Evolutionary conservation across 441 rosid species (phyloP).

Genomic region (Hura crepitans): DNA sequence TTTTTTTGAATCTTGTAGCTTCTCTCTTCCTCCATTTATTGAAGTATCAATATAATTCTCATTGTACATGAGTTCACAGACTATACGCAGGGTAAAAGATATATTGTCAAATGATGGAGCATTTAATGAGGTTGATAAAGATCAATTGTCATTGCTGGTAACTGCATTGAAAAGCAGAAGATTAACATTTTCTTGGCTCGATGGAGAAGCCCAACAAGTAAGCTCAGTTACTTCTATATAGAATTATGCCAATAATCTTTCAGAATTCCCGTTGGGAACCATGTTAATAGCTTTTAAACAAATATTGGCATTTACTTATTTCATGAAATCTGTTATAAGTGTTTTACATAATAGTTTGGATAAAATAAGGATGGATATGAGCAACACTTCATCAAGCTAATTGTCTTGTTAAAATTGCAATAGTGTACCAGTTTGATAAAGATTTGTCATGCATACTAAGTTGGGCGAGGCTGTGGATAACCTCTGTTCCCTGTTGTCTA

Average conservation of each 20-base stretch:
- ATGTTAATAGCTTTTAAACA: background rate
- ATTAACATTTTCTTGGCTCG: conserved; percentile 87
- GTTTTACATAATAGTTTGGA: background rate
- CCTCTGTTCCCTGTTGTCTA: background rate
- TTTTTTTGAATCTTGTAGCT: background rate
- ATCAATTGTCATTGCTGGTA: conserved; percentile 43
- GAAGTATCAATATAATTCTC: no score
- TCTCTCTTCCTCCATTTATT: background rate
- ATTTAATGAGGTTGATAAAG: conserved; percentile 37
- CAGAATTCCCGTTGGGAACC: background rate
- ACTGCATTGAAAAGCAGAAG: conserved; percentile 56
- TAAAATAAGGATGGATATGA: background rate
- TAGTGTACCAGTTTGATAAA: background rate
- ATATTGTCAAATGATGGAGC: conserved; percentile 41
- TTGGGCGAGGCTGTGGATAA: conserved; percentile 5
- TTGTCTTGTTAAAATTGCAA: background rate
- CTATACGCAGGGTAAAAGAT: conserved; percentile 81
- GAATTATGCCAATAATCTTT: conserved; percentile 11
- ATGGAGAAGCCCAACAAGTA: conserved; percentile 87
- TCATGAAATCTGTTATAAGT: background rate
- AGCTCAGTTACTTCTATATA: conserved; percentile 24
- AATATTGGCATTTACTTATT: background rate
- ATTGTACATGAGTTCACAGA: conserved; percentile 54
- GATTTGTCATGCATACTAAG: background rate
- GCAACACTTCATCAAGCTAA: background rate